Evolutionary conservation across 805 yeast genomes (phyloP), one percentile per base, ranked within the genome.

Genomic region (Pichia rugopelliculosa): DNA sequence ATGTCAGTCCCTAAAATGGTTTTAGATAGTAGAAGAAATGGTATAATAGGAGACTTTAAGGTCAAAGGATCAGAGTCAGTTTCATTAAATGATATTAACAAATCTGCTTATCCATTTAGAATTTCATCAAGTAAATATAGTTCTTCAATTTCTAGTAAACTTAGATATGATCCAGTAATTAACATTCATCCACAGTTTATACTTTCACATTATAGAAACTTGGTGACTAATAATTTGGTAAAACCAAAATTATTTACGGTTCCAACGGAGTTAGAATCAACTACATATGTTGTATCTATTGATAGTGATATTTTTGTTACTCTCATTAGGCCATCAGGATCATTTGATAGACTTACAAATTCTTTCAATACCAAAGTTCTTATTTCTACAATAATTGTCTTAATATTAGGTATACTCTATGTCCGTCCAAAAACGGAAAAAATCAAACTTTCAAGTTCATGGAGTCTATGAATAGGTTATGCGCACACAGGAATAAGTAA

Each of bases 291-390:
- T 0, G 81, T 93, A 51, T 71, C 75, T 34, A 66, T 79, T 40
- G 87, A 84, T 18, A 64, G 72, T n/a, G 95, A 87, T 59, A 62
- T 84, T 7, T 90, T 86, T 67, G 86, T 90, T 59, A 82, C 95
- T 0, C 72, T 79, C 48, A 73, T 85, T 17, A 76, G 84, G 44
- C 96, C 98, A 0, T 87, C 96, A 0, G 77, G 77, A 39, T 86
- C 87, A 36, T 90, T 87, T 65, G 99, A 91, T 66, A 71, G 78
- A 44, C 72, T 91, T 61, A 76, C 81, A 23, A 67, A 73, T 26
- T 71, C 73, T 44, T 93, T 93, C 60, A 87, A 83, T 56, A 84
- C 79, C 58, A 59, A 69, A 13, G 82, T 80, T 55, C 73, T 91
- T 39, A 41, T 84, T 7, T 52, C 71, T 6, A 86, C 96, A 1